Percentiles rank a stretch among this genome's conserved stretches.
Conservation (phyloP, 176 grass and related monocot species). For the Thinopyrum elongatum region DNA sequence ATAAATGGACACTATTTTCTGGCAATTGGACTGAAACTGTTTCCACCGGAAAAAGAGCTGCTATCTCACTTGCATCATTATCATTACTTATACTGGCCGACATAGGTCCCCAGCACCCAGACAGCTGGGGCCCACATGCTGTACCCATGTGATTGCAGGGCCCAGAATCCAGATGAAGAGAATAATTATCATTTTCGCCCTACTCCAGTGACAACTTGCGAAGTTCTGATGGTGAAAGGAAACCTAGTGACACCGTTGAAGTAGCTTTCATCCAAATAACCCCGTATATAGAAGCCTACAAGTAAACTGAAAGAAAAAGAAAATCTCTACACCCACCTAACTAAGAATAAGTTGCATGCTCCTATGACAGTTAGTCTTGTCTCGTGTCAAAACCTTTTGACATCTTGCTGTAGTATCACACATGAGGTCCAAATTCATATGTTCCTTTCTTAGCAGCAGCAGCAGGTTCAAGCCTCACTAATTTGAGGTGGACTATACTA, state of each 20-base stretch:
- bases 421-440: neutral
- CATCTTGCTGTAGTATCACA: neutral
- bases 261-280: neutral
- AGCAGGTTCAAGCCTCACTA: slow-evolving; percentile 4
- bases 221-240: slow-evolving; percentile 13
- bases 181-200: neutral
- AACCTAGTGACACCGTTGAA: slow-evolving; percentile 7
- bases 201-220: neutral
- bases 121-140: neutral
- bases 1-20: neutral
- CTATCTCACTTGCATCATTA: neutral
- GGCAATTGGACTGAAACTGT: neutral
- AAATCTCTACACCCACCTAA: neutral
- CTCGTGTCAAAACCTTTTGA: neutral
- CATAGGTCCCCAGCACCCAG: neutral
- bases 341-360: neutral
- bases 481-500: neutral
- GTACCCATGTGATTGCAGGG: slow-evolving; percentile 28
- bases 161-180: slow-evolving; percentile 7
- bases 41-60: neutral
- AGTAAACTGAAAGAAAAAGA: neutral
- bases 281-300: neutral
- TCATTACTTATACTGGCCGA: neutral
- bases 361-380: slow-evolving; percentile 2
- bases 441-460: neutral